Base-by-base conservation (phyloP, 495 filamentous ascomycete species). In the Penicillium robsamsonii region DNA sequence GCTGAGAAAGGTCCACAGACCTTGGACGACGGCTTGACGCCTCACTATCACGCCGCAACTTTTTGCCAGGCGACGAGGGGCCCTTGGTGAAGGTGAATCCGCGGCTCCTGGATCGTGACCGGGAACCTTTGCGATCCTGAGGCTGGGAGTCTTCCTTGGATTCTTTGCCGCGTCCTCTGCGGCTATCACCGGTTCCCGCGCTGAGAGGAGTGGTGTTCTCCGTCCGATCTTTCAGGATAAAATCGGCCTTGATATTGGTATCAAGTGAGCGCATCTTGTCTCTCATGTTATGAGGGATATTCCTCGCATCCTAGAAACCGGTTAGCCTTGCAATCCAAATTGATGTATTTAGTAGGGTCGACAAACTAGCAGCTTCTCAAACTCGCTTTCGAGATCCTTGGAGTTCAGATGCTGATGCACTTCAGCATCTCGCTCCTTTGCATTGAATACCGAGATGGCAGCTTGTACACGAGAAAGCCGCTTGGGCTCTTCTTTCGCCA, bases 181-280 rank as follows among this genome's bases (percentile, higher is more conserved):
- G 76, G 43, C 79, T 76, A n/a, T 62, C 68, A 50, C 59, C 59
- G 3, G 68, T 58, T 27, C 68, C 67, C 13, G 60, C 68, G 18
- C 72, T 74, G 56, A 64, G 64, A 10, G 75, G 70, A 5, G 72
- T 68, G n/a, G 49, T 62, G 46, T 75, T 86, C 59, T 89, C 87
- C 1, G 84, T 83, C 72, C 85, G 88, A 64, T 96, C 88, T 64
- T 96, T 91, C 57, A 87, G 83, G 63, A 97, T 90, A 59, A 98
- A 96, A 57, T 98, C 92, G 59, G 87, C 87, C 73, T 98, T 98
- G 71, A 98, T 91, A 27, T 87, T 89, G 53, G 87, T 83, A 52
- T 90, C 90, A 47, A 98, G 76, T 30, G 84, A 90, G 29, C 94
- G 84, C 91, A 98, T 96, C 72, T 92, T 92, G 66, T 93, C 87